A percentile compares a stretch with the other conserved stretches of the same genome.
Conservation (phyloP, 805 yeast species). For the Metschnikowia borealis region DNA sequence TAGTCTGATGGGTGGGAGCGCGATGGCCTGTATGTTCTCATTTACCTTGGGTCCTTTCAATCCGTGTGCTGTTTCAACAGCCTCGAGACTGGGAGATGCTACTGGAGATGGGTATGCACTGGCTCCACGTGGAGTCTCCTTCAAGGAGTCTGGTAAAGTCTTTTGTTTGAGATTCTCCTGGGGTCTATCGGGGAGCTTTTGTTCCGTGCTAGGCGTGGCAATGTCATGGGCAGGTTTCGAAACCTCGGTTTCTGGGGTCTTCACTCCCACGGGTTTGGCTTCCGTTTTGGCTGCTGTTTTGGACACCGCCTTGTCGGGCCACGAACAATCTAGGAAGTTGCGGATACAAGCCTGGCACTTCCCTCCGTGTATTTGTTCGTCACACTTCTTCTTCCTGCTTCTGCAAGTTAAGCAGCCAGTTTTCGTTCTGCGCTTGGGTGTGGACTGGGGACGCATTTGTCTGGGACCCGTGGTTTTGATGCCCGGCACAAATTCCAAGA, state of each 20-base stretch:
- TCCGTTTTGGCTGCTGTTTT: neutral
- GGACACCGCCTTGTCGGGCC: conserved; percentile 26
- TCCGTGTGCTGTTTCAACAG: conserved; percentile 5
- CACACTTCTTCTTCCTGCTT: conserved; percentile 62
- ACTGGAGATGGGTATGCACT: conserved; percentile 33
- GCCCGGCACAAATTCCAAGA: conserved; percentile 24
- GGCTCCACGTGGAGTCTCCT: conserved; percentile 11
- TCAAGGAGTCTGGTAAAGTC: neutral
- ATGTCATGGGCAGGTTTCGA: neutral
- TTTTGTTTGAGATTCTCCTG: too few species aligned
- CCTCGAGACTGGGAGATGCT: conserved; percentile 23
- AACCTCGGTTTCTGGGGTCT: neutral
- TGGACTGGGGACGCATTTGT: conserved; percentile 3
- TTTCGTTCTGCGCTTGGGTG: conserved; percentile 20
- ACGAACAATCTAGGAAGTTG: conserved; percentile 42
- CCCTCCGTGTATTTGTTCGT: conserved; percentile 39
- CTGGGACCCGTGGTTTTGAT: conserved; percentile 9
- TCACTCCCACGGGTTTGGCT: too few species aligned
- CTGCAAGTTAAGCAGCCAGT: conserved; percentile 49
- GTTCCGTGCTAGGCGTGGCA: neutral
- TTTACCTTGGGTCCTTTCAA: neutral
- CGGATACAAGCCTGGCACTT: conserved; percentile 44
- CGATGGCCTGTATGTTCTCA: conserved; percentile 6
- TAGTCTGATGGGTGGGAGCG: conserved; percentile 10
- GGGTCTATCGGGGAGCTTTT: too few species aligned